phyloP scores from a whole-genome alignment of 2,329 filamentous ascomycete species.

The Periconia macrospinosa region DNA sequence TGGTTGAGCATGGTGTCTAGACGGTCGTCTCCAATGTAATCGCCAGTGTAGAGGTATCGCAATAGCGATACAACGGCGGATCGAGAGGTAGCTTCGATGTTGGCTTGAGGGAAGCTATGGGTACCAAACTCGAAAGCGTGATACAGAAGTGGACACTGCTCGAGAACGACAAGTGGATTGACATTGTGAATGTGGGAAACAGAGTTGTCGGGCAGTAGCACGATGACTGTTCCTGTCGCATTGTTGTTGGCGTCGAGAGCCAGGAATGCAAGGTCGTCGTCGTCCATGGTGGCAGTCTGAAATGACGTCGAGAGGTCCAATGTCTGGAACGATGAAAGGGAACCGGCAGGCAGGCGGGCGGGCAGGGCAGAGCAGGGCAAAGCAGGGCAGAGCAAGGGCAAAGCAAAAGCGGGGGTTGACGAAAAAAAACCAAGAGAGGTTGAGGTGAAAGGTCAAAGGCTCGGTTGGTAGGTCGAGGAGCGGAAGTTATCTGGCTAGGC shows the following conservation, averaged over 20 bases:
- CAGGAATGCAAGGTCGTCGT: conserved; percentile 29
- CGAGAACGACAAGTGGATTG: conserved; percentile 31
- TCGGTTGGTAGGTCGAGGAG: background rate
- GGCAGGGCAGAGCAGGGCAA: too few species aligned
- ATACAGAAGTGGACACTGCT: conserved; percentile 43
- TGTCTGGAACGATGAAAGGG: too few species aligned
- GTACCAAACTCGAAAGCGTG: conserved; percentile 43
- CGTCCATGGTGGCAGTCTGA: conserved; percentile 9
- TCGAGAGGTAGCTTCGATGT: conserved; percentile 41
- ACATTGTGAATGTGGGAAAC: conserved; percentile 40
- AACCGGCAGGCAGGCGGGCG: background rate
- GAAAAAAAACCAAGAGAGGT: background rate
- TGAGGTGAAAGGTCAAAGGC: background rate
- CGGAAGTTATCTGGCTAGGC: too few species aligned
- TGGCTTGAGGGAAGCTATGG: conserved; percentile 33
- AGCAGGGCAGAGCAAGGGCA: too few species aligned
- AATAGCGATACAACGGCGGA: conserved; percentile 42
- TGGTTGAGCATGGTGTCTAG: conserved; percentile 43
- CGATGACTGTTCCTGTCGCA: conserved; percentile 33
- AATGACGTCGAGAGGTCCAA: background rate
- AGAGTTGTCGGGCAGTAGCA: conserved; percentile 32
- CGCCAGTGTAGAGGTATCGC: conserved; percentile 46
- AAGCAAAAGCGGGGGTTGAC: too few species aligned
- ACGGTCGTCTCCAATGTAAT: conserved; percentile 36
- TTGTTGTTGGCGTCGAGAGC: conserved; percentile 10